Conservation (phyloP, 2,329 filamentous ascomycete genomes). For the Malbranchea zuffiana region DNA sequence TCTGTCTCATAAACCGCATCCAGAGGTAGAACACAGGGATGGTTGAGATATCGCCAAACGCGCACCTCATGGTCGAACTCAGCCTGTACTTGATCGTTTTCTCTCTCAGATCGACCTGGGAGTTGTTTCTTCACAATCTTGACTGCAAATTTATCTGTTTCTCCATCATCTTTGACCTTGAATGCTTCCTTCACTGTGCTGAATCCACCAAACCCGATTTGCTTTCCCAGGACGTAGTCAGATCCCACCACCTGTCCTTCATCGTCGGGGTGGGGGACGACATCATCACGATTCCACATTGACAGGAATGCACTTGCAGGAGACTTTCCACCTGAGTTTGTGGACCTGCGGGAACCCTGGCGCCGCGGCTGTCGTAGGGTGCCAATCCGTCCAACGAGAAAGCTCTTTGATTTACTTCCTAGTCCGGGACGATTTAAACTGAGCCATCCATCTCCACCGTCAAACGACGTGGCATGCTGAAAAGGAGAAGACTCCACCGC, state of each 20-base stretch:
- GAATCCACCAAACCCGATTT: slow-evolving; percentile 56
- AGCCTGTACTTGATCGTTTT: slow-evolving; percentile 55
- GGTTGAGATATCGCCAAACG: slow-evolving; percentile 55
- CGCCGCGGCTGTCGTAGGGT: slow-evolving; percentile 27
- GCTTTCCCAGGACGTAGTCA: slow-evolving; percentile 56
- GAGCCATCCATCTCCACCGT: slow-evolving; percentile 32
- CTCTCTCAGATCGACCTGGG: slow-evolving; percentile 43
- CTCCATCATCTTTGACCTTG: slow-evolving; percentile 47
- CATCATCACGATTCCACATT: slow-evolving; percentile 39
- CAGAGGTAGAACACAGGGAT: slow-evolving; percentile 51
- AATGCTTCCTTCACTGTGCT: slow-evolving; percentile 57
- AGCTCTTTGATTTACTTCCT: slow-evolving; percentile 28
- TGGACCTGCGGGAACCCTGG: slow-evolving; percentile 38
- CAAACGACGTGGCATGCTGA: slow-evolving; percentile 29
- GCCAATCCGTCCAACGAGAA: slow-evolving; percentile 25
- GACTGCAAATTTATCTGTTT: slow-evolving; percentile 46
- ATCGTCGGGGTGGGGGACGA: slow-evolving; percentile 46
- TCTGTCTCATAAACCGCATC: slow-evolving; percentile 56
- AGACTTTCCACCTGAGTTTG: slow-evolving; percentile 43
- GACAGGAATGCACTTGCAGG: slow-evolving; percentile 49
- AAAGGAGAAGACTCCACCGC: slow-evolving; percentile 30
- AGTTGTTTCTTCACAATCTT: slow-evolving; percentile 56
- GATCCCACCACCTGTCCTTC: slow-evolving; percentile 57
- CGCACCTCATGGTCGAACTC: slow-evolving; percentile 59
- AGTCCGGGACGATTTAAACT: slow-evolving; percentile 17